These are phyloP conservation scores for Naganishia cerealis DNA, from an alignment of 1,284 basidiomycete species.

Conservation along the genomic window DNA sequence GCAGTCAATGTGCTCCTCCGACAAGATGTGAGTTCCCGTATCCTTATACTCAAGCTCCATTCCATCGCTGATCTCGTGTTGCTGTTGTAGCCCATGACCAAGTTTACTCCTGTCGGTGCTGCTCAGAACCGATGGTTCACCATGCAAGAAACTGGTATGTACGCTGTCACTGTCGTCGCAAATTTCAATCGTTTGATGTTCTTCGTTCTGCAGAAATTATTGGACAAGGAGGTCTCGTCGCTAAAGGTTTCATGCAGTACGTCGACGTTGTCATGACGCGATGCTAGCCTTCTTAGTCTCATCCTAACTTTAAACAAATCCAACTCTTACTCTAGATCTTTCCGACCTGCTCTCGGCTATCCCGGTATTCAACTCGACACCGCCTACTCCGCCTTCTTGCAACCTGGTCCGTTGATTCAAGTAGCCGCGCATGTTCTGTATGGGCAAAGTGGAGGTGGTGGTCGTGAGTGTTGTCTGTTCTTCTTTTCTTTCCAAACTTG, in stretches of 20 bases:
- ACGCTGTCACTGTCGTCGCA: not conserved
- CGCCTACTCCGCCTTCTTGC: constrained; percentile 52
- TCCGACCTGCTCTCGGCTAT: constrained; percentile 44
- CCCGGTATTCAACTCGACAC: constrained; percentile 50
- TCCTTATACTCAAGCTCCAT: not conserved
- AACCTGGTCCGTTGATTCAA: constrained; percentile 45
- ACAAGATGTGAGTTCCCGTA: constrained; percentile 34
- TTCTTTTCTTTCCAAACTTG: not conserved
- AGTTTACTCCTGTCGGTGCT: constrained; percentile 48
- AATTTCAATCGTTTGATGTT: not conserved
- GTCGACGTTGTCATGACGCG: constrained; percentile 25
- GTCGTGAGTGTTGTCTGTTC: constrained; percentile 34
- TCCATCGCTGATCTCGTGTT: not conserved
- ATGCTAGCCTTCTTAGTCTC: not conserved
- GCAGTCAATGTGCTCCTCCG: constrained; percentile 49
- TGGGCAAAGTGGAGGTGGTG: constrained; percentile 33
- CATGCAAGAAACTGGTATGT: constrained; percentile 39
- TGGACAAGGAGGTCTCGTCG: constrained; percentile 45
- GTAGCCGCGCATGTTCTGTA: constrained; percentile 36
- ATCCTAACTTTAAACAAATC: not conserved
- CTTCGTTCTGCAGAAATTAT: constrained; percentile 2
- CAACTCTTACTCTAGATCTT: constrained; percentile 39
- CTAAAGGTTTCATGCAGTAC: constrained; percentile 51
- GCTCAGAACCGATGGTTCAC: constrained; percentile 50
- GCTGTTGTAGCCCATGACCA: constrained; percentile 16